Base-by-base conservation (phyloP, 495 filamentous ascomycete species). In the Hypoxylon lienhwacheense region DNA sequence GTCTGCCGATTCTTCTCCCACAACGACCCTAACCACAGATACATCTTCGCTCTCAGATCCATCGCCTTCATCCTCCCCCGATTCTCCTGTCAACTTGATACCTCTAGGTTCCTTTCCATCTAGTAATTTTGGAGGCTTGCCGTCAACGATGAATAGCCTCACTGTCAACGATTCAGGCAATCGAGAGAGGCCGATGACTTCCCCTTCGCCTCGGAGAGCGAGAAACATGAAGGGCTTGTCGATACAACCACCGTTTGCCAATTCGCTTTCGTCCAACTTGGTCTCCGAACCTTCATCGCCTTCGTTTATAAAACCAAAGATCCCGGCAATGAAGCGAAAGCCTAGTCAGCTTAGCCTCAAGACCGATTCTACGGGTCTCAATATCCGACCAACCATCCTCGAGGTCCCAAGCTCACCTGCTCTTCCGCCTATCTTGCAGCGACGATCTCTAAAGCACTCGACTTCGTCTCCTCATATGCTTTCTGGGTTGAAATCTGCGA, bases 211-310 rank as follows among this genome's bases (percentile, higher is more conserved):
- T 1, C 77, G 84, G 65, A 86, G 89, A 66, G 80, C 84, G 21
- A 86, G 90, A 41, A 98, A 98, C 68, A 84, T 92, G 63, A 98
- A 98, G 69, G 92, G 92, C 40, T 76, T 98, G 3, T 96, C 91
- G 1, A 81, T 97, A 48, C 89, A 93, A 50, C 88, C 95, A 36
- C 83, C 86, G 10, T 77, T 82, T 8, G 70, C 75, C 5, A 72
- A 63, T 73, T 77, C 49, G 47, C 53, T 72, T 20, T 66, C 68
- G 1, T 63, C 67, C 10, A 70, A 69, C 1, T 56, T 76, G 39
- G 63, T 86, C 15, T 90, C 89, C 0, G 86, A 89, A 24, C 89
- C 91, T 20, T 77, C 87, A 1, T 95, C 93, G 4, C 90, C 93
- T 7, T 82, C 74, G 44, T 96, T 86, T 70, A 88, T 85, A 64